Evolutionary conservation across 176 grass and related monocot genomes (phyloP).

Genomic region (Echinochloa phyllopogon): DNA sequence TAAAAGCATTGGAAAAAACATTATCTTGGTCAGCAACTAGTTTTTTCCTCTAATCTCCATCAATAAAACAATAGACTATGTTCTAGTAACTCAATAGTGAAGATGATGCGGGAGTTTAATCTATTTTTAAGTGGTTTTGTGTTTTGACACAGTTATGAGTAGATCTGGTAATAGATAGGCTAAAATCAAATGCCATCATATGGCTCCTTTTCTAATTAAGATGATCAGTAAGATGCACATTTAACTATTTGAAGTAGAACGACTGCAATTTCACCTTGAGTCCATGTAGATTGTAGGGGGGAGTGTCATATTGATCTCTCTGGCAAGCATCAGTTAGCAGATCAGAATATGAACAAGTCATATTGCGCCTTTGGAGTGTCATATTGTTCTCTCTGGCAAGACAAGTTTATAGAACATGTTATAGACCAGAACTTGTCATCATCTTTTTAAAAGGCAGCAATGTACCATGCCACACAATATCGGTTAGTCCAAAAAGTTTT

Average conservation of each 20-base stretch:
- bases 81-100: background rate
- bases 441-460: background rate
- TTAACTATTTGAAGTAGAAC: constrained; percentile 13
- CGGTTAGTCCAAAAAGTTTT: background rate
- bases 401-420: no score
- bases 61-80: background rate
- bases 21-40: background rate
- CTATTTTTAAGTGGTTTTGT: background rate
- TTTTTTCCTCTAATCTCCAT: background rate
- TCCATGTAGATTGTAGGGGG: background rate
- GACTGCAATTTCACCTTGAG: background rate
- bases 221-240: background rate
- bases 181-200: background rate
- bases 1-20: background rate
- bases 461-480: background rate
- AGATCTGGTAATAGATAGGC: background rate
- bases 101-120: background rate
- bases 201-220: background rate
- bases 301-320: background rate
- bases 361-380: no score
- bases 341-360: background rate
- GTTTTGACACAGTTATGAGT: background rate
- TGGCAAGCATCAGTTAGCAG: background rate
- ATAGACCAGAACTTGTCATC: background rate
- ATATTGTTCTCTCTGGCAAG: no score